Conservation (phyloP, 1,284 basidiomycete genomes). For the Cutaneotrichosporon sp. region DNA sequence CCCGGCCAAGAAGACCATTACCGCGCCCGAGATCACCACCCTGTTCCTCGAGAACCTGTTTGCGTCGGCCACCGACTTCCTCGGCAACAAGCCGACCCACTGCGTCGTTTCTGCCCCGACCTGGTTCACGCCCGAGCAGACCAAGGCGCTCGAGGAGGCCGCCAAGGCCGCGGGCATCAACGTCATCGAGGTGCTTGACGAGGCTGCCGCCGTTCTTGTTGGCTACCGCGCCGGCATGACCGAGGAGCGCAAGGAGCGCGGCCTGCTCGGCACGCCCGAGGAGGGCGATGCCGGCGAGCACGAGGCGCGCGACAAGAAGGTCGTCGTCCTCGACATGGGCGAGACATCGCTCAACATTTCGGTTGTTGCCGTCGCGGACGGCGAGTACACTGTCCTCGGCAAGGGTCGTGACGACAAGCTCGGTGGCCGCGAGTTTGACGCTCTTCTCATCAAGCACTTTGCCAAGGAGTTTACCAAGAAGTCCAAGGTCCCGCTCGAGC, state of each 20-base stretch:
- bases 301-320: slow-evolving; percentile 53
- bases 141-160: slow-evolving; percentile 65
- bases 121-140: slow-evolving; percentile 67
- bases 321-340: slow-evolving; percentile 57
- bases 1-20: slow-evolving; percentile 67
- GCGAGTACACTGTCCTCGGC: slow-evolving; percentile 54
- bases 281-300: slow-evolving; percentile 49
- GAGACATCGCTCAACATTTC: slow-evolving; percentile 54
- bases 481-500: slow-evolving; percentile 68
- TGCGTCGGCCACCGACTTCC: slow-evolving; percentile 84
- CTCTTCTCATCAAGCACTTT: slow-evolving; percentile 76
- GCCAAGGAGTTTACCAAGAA: slow-evolving; percentile 97
- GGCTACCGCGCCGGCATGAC: slow-evolving; percentile 47
- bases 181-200: slow-evolving; percentile 78
- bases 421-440: slow-evolving; percentile 53
- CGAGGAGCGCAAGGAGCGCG: slow-evolving; percentile 45
- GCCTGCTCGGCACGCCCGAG: slow-evolving; percentile 44
- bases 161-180: slow-evolving; percentile 75
- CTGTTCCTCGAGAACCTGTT: slow-evolving; percentile 82
- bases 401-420: slow-evolving; percentile 52
- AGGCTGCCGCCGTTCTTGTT: slow-evolving; percentile 65
- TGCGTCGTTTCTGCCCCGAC: slow-evolving; percentile 80
- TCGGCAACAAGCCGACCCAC: slow-evolving; percentile 70
- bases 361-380: slow-evolving; percentile 53
- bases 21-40: slow-evolving; percentile 75